Base-by-base conservation (phyloP, 2,329 filamentous ascomycete genomes). In the Blastomyces gilchristii region DNA sequence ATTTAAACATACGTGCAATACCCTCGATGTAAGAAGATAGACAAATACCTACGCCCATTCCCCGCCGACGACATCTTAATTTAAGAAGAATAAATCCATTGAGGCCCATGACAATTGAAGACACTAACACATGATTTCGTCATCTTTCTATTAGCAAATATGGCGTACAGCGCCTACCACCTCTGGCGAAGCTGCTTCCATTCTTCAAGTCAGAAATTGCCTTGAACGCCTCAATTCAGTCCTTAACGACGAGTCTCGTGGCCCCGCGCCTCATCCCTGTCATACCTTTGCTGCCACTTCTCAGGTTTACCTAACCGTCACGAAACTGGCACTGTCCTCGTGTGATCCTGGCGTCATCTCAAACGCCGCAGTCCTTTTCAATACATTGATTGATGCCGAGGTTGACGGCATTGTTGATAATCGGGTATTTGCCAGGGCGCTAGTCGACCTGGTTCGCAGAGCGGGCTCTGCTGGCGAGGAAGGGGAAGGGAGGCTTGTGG, bases 391-490 rank as follows among this genome's bases (percentile, higher is more conserved):
- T 70, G 94, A 99, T 76, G 94, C 91, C 74, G 94, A 97, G 75
- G 92, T 97, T 77, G 94, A 97, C 73, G 91, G 91, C 45, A 95
- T 97, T 71, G 85, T 97, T 58, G 90, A 95, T 71, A 95, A 89
- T 71, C 84, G 87, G 41, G 82, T 85, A 62, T 99, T 99, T 73
- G 91, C 94, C 2, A 85, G 87, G 63, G 93, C 90, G 70, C 76
- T 99, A 71, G 94, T 96, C 71, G 90, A 91, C 69, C 84, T 99
- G 64, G 82, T 97, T 60, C 85, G 91, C 65, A 86, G 87, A 67
- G 91, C 93, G 45, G 71, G 72, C 47, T 73, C 72, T 49, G 87
- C 89, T n/a, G 79, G 92, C 3, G 82, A 86, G 61, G 90, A 96
- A 63, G 92, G 90, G 12, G 92, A 97, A 74, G 88, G 88, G 11